phyloP scores from a whole-genome alignment of 1,284 basidiomycete species.

The Prillingera fragicola region DNA sequence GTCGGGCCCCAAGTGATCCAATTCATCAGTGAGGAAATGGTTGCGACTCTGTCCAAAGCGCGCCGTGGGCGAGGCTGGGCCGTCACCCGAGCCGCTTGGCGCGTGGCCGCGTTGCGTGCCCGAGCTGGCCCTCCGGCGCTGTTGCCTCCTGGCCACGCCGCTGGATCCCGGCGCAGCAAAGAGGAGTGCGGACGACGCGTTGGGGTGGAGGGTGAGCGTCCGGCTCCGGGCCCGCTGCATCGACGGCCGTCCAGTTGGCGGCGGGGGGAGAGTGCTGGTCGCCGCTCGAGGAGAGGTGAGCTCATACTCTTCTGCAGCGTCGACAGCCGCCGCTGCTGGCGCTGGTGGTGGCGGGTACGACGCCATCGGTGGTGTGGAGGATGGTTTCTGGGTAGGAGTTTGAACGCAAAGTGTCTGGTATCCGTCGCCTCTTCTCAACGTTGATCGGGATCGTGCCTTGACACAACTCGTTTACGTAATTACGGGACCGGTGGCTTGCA shows the following conservation, averaged over 20 bases:
- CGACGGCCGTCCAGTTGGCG: constrained; percentile 15
- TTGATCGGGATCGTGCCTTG: too few relatives aligned
- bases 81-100: too few relatives aligned
- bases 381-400: too few relatives aligned
- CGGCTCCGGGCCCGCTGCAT: constrained; percentile 14
- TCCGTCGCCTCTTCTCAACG: too few relatives aligned
- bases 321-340: too few relatives aligned
- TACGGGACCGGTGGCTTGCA: too few relatives aligned
- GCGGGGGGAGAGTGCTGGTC: constrained; percentile 2
- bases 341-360: constrained; percentile 24
- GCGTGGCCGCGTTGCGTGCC: background rate
- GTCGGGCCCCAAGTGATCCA: constrained; percentile 1
- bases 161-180: constrained; percentile 24
- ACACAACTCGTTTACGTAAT: too few relatives aligned
- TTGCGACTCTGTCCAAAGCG: background rate
- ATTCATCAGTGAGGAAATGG: constrained; percentile 18
- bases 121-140: constrained; percentile 2
- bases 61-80: too few relatives aligned
- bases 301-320: constrained; percentile 34
- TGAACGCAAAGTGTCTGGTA: too few relatives aligned
- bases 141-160: constrained; percentile 11
- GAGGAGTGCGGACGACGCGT: constrained; percentile 26
- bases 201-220: constrained; percentile 32
- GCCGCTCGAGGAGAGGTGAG: constrained; percentile 11
- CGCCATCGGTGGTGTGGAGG: constrained; percentile 9